A percentile compares a stretch with the other conserved stretches of the same genome.
Conservation (phyloP, 78 protist genomes). For the Monocercomonoides exilis region DNA sequence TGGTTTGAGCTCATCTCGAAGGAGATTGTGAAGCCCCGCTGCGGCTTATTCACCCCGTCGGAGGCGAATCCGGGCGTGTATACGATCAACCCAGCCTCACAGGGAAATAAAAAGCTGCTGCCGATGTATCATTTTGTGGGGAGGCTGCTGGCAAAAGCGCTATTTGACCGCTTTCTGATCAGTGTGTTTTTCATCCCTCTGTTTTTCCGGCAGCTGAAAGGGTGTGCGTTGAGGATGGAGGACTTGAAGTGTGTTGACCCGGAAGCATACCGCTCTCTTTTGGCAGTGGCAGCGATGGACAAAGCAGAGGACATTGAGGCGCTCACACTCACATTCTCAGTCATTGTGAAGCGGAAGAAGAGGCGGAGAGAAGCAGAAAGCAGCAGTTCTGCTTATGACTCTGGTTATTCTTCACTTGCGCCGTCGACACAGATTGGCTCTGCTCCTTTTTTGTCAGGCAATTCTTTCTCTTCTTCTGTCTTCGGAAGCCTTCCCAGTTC, state of each 20-base stretch:
- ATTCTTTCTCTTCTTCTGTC: too few species aligned
- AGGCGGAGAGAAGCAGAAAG: too few species aligned
- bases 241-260: slow-evolving; percentile 13
- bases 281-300: background rate
- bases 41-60: slow-evolving; percentile 3
- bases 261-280: background rate
- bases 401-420: too few species aligned
- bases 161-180: slow-evolving; percentile 7
- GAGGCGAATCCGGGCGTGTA: background rate
- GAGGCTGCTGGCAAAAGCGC: slow-evolving; percentile 14
- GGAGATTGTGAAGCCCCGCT: slow-evolving; percentile 17
- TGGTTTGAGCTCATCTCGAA: slow-evolving; percentile 13
- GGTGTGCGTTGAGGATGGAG: background rate
- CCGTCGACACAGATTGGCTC: too few species aligned
- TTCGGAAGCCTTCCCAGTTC: too few species aligned
- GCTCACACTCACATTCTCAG: background rate
- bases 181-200: background rate
- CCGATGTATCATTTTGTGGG: slow-evolving; percentile 3
- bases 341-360: too few species aligned
- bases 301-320: background rate
- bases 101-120: background rate
- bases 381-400: too few species aligned
- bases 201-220: background rate
- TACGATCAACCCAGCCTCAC: slow-evolving; percentile 8
- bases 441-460: too few species aligned